Conservation (phyloP, 208 protist genomes). For the Crithidia bombi region DNA sequence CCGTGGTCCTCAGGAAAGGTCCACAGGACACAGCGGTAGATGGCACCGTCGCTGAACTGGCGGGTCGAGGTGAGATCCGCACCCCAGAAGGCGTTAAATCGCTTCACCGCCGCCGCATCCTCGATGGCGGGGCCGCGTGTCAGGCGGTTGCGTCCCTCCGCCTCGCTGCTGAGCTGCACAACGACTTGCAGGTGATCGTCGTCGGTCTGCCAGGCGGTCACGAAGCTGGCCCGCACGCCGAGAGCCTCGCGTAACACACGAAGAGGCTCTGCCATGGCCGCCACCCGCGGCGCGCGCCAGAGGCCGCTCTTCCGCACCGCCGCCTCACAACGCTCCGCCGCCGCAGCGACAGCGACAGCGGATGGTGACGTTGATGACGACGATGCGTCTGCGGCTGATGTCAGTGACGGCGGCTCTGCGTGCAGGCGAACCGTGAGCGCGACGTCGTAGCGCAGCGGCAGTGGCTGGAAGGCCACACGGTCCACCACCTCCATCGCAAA, state of each 20-base stretch:
- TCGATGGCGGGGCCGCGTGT: conserved; percentile 79
- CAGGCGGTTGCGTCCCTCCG: conserved; percentile 76
- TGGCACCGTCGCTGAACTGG: conserved; percentile 87
- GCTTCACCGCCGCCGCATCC: conserved; percentile 60
- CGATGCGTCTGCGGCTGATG: neutral
- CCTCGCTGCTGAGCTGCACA: conserved; percentile 61
- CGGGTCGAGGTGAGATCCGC: conserved; percentile 67
- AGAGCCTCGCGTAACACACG: conserved; percentile 55
- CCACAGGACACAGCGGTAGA: conserved; percentile 89
- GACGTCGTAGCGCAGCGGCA: conserved; percentile 71
- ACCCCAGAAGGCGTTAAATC: conserved; percentile 87
- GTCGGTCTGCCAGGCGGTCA: conserved; percentile 54
- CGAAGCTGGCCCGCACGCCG: conserved; percentile 43
- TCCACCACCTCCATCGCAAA: conserved; percentile 55
- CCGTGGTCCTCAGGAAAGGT: conserved; percentile 57
- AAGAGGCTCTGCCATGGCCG: conserved; percentile 30
- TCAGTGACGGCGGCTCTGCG: too few species aligned
- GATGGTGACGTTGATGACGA: neutral
- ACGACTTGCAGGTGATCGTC: conserved; percentile 53
- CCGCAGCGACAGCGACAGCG: neutral
- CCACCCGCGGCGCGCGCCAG: conserved; percentile 27
- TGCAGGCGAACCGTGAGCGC: conserved; percentile 47
- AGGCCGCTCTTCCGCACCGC: conserved; percentile 21
- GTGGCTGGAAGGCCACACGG: conserved; percentile 58
- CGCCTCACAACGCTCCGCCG: conserved; percentile 19